Base-by-base conservation (phyloP, 1,139 yeast species). In the Kodamaea derodonti region DNA sequence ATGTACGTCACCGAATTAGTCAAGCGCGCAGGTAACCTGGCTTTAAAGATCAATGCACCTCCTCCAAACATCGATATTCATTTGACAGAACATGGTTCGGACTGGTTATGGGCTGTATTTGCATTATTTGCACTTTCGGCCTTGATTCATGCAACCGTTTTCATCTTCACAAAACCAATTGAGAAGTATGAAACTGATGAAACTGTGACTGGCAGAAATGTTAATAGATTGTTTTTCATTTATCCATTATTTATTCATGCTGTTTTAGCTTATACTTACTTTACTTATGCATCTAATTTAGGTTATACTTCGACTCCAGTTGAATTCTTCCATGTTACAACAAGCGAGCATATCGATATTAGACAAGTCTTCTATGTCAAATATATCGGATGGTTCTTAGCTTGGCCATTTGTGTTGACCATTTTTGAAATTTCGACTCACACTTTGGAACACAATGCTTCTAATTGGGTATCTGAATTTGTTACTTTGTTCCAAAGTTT, bases 31-130 rank as follows among this genome's bases (percentile, higher is more conserved):
- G 49, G 49, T 14, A 80, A 79, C 55, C 58, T 69, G 35, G 85
- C 82, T 14, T 54, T 76, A 27, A 35, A 48, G 4, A 52, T 75
- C 38, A 80, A 80, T 48, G 70, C 77, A 14, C 57, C 64, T 3
- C 52, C 69, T 11, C 33, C 51, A 6, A 57, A 53, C 3, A 56
- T 69, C 36, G 78, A 73, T 41, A 71, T 78, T 49, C 76, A 73
- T 40, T 46, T 80, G 31, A 78, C 84, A 14, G 43, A 51, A 10
- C 78, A 75, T 45, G 87, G 87, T 48, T 76, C 84, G 6, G 75
- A 76, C 52, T 80, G 85, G 85, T 65, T 76, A 44, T 80, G 86
- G 86, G 74, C 87, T 1, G 83, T 66, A 14, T 78, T 81, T 48
- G 54, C 76, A 2, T 42, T 65, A 10, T 75, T 79, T 50, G 67